Evolutionary conservation across 306 rosid species (phyloP), one percentile per base, ranked within the genome.

Genomic region (Sesbania bispinosa): DNA sequence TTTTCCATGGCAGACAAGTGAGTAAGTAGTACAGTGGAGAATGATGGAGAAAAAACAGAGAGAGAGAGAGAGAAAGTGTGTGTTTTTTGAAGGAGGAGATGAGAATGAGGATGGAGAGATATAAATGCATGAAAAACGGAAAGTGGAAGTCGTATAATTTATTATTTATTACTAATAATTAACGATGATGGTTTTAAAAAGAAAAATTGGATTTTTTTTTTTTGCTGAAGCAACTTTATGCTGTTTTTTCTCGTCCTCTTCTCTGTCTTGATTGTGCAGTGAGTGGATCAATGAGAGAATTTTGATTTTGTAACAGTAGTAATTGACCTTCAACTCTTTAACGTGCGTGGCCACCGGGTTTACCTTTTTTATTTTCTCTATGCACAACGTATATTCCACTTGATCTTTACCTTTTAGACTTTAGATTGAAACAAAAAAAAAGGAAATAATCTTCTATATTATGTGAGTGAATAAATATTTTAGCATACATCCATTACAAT

Each of bases 1-100:
- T 73, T 86, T 29, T 95, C 92, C 99, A 95, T 94, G 23, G n/a
- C 1, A 21, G 18, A n/a, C n/a, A n/a, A 64, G 57, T 21, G 23
- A 61, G 57, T 20, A 29, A 54, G 36, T n/a, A n/a, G n/a, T 14
- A 2, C 30, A 47, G 60, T 5, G 60, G 26, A 11, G 47, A 2
- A 24, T 5, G 24, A 30, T 1, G 26, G 5, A 23, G n/a, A 53
- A 36, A 10, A 0, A 15, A 10, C 18, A 21, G 15, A 62, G 46
- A 65, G 47, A 43, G 42, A 48, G 69, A 18, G 23, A 38, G 36
- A 11, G 30, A 4, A 20, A 19, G 36, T 1, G 21, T 43, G 69
- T 16, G 67, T 26, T 29, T 51, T 43, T 69, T 58, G 58, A 77
- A 75, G 10, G 18, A 1, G 70, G 20, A 29, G 15, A 41, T 41